Percentiles rank a stretch among this genome's conserved stretches.
phyloP scores from a whole-genome alignment of 345 rosid genomes.

The Eutrema japonicum region DNA sequence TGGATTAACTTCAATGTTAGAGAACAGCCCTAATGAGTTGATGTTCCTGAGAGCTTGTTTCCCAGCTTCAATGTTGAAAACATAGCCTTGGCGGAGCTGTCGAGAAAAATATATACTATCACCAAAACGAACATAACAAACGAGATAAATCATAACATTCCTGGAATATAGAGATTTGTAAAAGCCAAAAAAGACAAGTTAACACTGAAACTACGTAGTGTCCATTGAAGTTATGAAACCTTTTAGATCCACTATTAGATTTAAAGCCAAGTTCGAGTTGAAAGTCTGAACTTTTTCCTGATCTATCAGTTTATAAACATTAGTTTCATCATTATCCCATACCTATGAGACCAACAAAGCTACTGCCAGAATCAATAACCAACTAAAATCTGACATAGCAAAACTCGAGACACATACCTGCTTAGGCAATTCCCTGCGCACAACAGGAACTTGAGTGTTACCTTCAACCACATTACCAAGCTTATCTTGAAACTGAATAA shows the following conservation, averaged over 20 bases:
- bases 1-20: conserved; percentile 95
- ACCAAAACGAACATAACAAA: conserved; percentile 24
- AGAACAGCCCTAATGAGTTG: conserved; percentile 79
- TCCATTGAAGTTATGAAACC: not conserved
- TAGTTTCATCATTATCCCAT: not conserved
- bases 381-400: conserved; percentile 13
- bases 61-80: conserved; percentile 95
- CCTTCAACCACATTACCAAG: conserved; percentile 96
- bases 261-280: not conserved
- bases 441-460: conserved; percentile 75
- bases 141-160: not conserved
- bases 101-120: conserved; percentile 38
- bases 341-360: conserved; percentile 6
- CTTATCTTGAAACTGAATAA: conserved; percentile 88
- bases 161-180: not conserved
- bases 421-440: conserved; percentile 82
- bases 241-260: not conserved
- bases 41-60: conserved; percentile 90
- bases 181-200: not conserved
- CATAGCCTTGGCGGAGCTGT: conserved; percentile 84
- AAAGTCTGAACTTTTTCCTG: not conserved
- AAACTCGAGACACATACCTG: conserved; percentile 52
- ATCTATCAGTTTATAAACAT: too few relatives aligned
- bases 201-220: not conserved
- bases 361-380: not conserved